Evolutionary conservation across 257 asterid genomes (phyloP).

Genomic region (Primulina huaijiensis): DNA sequence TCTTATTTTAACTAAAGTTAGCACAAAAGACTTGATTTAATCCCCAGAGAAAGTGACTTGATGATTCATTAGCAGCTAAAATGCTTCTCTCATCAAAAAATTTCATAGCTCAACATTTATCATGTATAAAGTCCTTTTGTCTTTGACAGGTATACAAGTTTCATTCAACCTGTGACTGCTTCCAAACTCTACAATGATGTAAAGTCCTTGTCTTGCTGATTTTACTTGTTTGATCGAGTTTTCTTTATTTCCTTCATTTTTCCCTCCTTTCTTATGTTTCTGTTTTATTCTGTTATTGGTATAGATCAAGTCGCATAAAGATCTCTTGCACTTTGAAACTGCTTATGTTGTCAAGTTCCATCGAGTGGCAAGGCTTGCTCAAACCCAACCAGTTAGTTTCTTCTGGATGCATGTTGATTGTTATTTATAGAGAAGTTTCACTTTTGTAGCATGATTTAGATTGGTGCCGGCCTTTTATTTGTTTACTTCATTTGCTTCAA

Average conservation of each 20-base stretch:
- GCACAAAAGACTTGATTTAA: neutral
- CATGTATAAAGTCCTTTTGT: conserved; percentile 1
- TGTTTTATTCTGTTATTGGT: conserved; percentile 24
- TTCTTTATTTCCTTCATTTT: neutral
- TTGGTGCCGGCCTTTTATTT: conserved; percentile 20
- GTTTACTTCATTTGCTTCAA: conserved; percentile 28
- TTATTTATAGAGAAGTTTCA: conserved; percentile 1
- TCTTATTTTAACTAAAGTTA: neutral
- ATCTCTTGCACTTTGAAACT: conserved; percentile 95
- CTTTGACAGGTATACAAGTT: conserved; percentile 86
- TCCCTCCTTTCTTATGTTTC: neutral
- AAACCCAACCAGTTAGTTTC: conserved; percentile 76
- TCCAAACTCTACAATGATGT: conserved; percentile 93
- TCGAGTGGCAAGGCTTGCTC: conserved; percentile 88
- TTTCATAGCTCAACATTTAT: conserved; percentile 1
- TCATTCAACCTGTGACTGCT: conserved; percentile 92
- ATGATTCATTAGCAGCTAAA: conserved; percentile 2
- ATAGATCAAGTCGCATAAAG: conserved; percentile 89
- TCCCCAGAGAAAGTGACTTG: neutral
- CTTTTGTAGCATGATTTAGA: conserved; percentile 12
- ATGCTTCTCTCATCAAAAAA: neutral
- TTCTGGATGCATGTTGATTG: conserved; percentile 25
- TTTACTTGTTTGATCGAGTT: conserved; percentile 14
- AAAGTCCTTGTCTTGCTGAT: conserved; percentile 25
- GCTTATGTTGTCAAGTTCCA: conserved; percentile 96